A percentile compares a stretch with the other conserved stretches of the same genome.
Conservation (phyloP, 1,284 basidiomycete genomes). For the Ganoderma lucidum region DNA sequence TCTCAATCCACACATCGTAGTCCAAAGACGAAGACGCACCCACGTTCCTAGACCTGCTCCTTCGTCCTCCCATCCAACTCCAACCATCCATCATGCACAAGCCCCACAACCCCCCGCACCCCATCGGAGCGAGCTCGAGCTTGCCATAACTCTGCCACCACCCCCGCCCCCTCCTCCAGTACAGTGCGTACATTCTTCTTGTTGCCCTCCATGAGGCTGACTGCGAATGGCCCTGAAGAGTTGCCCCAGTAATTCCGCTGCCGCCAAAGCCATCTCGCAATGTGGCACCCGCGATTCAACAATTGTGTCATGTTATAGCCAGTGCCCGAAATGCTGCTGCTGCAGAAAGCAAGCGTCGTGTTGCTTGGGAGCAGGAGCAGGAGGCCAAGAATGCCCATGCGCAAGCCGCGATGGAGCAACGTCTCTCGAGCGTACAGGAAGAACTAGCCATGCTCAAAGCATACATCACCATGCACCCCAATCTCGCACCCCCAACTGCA, state of each 20-base stretch:
- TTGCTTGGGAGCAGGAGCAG: constrained; percentile 74
- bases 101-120: constrained; percentile 45
- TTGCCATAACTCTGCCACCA: constrained; percentile 59
- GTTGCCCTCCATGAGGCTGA: neutral
- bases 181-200: constrained; percentile 12
- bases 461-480: constrained; percentile 43
- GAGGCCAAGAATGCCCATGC: constrained; percentile 62
- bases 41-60: constrained; percentile 29
- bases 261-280: constrained; percentile 21
- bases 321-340: constrained; percentile 65
- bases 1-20: constrained; percentile 70
- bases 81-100: constrained; percentile 9
- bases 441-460: constrained; percentile 62
- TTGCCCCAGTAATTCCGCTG: constrained; percentile 4
- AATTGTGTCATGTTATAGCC: constrained; percentile 61
- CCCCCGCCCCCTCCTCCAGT: constrained; percentile 35
- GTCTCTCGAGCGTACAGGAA: constrained; percentile 63
- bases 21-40: constrained; percentile 38
- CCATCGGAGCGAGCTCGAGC: constrained; percentile 66
- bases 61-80: neutral
- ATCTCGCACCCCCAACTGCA: constrained; percentile 13
- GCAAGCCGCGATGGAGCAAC: constrained; percentile 66
- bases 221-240: neutral
- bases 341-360: constrained; percentile 61
- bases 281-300: constrained; percentile 56